These are phyloP conservation scores for Boletus semigastroideus DNA, from an alignment of 1,284 basidiomycete species.

Conservation along the genomic window DNA sequence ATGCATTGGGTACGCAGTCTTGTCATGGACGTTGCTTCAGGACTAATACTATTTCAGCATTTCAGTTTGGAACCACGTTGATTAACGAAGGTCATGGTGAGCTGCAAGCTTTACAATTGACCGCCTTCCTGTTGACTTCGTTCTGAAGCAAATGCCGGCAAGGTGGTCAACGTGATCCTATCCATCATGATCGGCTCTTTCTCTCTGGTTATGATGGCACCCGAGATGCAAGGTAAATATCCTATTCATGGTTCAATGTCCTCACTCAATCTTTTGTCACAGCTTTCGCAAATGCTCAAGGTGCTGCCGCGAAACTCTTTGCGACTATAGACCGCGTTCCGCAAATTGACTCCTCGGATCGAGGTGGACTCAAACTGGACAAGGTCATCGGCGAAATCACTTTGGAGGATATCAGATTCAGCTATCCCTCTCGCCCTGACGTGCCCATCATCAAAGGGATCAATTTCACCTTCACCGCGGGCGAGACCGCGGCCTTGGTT, in stretches of 20 bases:
- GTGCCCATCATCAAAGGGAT: conserved; percentile 82
- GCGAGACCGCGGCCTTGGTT: conserved; percentile 83
- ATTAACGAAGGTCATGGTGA: conserved; percentile 60
- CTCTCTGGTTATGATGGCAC: conserved; percentile 76
- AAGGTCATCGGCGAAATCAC: conserved; percentile 73
- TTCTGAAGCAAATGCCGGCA: conserved; percentile 55
- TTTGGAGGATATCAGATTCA: conserved; percentile 81
- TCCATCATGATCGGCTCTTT: conserved; percentile 88
- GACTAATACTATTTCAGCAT: conserved; percentile 45
- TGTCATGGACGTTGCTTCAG: not conserved
- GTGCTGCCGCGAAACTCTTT: conserved; percentile 90
- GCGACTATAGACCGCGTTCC: conserved; percentile 88
- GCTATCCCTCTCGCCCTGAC: conserved; percentile 86
- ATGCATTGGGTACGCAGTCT: conserved; percentile 53
- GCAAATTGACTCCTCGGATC: conserved; percentile 78
- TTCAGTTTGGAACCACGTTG: conserved; percentile 81
- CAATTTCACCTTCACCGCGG: conserved; percentile 66
- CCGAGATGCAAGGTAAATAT: conserved; percentile 68
- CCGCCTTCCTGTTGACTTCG: not conserved
- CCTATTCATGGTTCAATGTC: not conserved
- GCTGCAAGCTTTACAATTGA: conserved; percentile 1
- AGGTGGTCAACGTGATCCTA: conserved; percentile 81
- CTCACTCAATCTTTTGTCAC: conserved; percentile 1
- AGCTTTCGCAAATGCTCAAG: conserved; percentile 81
- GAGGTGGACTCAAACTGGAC: conserved; percentile 71